Evolutionary conservation across 2,329 filamentous ascomycete genomes (phyloP), one percentile per base, ranked within the genome.

Genomic region (Fusarium dlaminii): DNA sequence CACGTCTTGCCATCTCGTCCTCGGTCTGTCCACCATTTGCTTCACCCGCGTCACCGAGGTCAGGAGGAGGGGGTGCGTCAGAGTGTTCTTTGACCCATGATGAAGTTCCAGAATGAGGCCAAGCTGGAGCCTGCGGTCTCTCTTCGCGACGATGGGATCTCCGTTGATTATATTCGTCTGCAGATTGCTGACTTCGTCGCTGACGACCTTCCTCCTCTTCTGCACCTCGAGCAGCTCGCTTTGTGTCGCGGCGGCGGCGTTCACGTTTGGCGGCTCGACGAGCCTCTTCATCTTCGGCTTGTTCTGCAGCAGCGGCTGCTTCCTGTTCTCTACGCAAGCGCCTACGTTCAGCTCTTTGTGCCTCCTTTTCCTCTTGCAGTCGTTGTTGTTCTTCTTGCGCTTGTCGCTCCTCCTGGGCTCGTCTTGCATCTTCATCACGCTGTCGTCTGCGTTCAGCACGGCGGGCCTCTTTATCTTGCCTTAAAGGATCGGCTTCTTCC

Each of bases 41-140:
- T 17, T 56, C 80, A 27, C 75, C 73, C 27, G 79, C 78, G 22
- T 81, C 82, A 49, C 75, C 75, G 43, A 83, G 58, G 1, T 86
- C 84, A 2, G 88, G 89, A 5, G 90, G 89, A 6, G 89, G 89
- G 4, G 88, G 88, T 7, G 89, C 89, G 74, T 91, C 90, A 5
- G 87, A 89, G 74, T 90, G 87, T 18, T 91, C 89, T 80, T 91
- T 91, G 9, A 91, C 90, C 90, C 90, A 92, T 1, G 89, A 91
- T 14, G 88, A 89, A 1, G 90, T 91, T 32, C 90, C 90, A 12
- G 88, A 90, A 78, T 91, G 88, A 24, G 90, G 90, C 90, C 90
- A 91, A 15, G 83, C 83, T 14, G 85, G 71, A 13, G 66, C 74
- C 39, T 82, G 63, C 29, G 82, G 63, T 45, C 63, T 75, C 45